These are phyloP conservation scores for Penicillium italicum DNA, from an alignment of 2,329 filamentous ascomycete species.

Conservation along the genomic window DNA sequence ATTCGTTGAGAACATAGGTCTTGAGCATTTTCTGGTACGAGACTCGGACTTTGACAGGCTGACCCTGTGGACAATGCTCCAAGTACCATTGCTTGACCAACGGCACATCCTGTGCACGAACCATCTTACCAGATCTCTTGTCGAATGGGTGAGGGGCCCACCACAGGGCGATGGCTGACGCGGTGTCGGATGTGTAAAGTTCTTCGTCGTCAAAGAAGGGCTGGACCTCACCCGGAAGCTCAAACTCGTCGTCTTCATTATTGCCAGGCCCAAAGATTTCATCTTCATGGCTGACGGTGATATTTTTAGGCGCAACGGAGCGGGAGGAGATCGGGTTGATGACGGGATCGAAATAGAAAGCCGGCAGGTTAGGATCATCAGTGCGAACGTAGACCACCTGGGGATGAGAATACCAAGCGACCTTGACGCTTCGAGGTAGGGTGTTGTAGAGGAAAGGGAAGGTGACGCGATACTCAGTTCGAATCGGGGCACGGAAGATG, in stretches of 20 bases:
- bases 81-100: constrained; percentile 98
- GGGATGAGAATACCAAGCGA: constrained; percentile 90
- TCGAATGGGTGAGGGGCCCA: constrained; percentile 98
- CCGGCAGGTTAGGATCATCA: constrained; percentile 83
- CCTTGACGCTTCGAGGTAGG: constrained; percentile 84
- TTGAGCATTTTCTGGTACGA: constrained; percentile 98
- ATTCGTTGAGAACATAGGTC: constrained; percentile 90
- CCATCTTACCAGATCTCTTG: constrained; percentile 89
- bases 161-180: constrained; percentile 89
- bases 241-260: constrained; percentile 80
- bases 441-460: constrained; percentile 97
- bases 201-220: constrained; percentile 89
- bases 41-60: constrained; percentile 94
- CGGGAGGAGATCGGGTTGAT: constrained; percentile 97
- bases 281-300: constrained; percentile 89
- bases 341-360: constrained; percentile 96
- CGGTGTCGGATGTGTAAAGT: constrained; percentile 81
- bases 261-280: constrained; percentile 82
- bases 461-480: constrained; percentile 91
- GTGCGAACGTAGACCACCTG: constrained; percentile 87
- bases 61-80: constrained; percentile 85
- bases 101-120: constrained; percentile 93
- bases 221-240: constrained; percentile 72
- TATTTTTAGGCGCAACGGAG: constrained; percentile 88
- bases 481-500: constrained; percentile 92